These are phyloP conservation scores for Leccinum pachyderme DNA, from an alignment of 1,284 basidiomycete genomes.

Conservation along the genomic window DNA sequence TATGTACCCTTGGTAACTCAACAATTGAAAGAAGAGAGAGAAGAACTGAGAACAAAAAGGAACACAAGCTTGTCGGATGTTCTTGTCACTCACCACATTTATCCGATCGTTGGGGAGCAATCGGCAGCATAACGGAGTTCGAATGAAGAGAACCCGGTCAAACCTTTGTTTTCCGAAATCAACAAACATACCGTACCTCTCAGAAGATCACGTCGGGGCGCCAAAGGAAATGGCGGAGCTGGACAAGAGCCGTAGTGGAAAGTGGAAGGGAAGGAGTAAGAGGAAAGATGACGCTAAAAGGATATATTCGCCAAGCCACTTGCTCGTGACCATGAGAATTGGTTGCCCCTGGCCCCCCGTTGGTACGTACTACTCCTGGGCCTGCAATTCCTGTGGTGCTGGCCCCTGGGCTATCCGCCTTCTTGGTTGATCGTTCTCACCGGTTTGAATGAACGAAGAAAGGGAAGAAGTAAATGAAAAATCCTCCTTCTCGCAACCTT, in stretches of 20 bases:
- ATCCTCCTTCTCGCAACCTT: not conserved
- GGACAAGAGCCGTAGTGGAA: not conserved
- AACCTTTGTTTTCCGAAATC: not conserved
- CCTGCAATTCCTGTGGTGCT: not conserved
- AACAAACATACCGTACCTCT: not conserved
- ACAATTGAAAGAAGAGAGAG: not conserved
- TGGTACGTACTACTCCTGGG: not conserved
- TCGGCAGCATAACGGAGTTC: not conserved
- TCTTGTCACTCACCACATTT: constrained; percentile 1
- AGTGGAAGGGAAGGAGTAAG: not conserved
- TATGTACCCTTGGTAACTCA: not conserved
- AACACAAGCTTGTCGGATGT: constrained; percentile 7
- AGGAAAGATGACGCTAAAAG: not conserved
- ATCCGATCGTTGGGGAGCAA: not conserved
- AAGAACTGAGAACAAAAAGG: no score
- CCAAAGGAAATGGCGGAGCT: not conserved
- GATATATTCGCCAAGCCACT: not conserved
- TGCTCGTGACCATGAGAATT: no score
- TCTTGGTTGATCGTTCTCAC: not conserved
- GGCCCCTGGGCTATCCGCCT: not conserved
- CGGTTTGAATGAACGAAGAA: not conserved
- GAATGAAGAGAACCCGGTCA: not conserved
- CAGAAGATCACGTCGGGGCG: not conserved
- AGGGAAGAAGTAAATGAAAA: not conserved
- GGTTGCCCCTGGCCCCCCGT: not conserved